Percentiles rank a stretch among this genome's conserved stretches.
Evolutionary conservation across 2,329 filamentous ascomycete genomes (phyloP).

Genomic region (Thelonectria olida): DNA sequence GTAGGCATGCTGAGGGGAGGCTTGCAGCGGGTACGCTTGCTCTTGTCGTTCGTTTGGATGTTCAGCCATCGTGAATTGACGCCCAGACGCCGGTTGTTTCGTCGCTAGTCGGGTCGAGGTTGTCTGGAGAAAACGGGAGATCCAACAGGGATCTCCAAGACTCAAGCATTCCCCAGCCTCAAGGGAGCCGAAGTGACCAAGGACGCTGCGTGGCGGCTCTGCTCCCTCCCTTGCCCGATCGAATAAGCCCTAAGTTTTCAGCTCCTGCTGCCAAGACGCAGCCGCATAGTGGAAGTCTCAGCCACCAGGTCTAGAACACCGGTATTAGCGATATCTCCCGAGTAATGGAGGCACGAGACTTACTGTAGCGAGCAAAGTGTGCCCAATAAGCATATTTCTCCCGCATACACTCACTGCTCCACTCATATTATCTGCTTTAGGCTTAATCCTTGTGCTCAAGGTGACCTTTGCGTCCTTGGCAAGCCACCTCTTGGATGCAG

Average conservation of each 20-base stretch:
- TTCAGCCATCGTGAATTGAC: neutral
- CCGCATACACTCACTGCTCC: no score
- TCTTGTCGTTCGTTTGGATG: neutral
- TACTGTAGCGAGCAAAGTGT: no score
- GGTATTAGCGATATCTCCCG: no score
- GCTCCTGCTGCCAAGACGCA: neutral
- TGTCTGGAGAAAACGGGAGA: neutral
- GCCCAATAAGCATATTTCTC: no score
- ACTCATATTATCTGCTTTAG: no score
- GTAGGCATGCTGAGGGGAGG: no score
- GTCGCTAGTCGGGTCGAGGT: neutral
- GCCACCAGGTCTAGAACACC: no score
- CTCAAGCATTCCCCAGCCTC: neutral
- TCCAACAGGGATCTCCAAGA: neutral
- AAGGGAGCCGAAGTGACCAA: neutral
- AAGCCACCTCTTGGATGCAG: no score
- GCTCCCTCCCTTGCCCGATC: neutral
- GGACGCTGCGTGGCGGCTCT: neutral
- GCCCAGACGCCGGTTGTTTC: neutral
- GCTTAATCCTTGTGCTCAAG: no score
- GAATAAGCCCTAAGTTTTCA: neutral
- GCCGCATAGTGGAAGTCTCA: neutral
- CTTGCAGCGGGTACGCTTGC: neutral
- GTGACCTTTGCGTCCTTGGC: no score
- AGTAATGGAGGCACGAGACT: no score